Base-by-base conservation (phyloP, 164 flowering plant genomes). In the Stephania yunnanensis region DNA sequence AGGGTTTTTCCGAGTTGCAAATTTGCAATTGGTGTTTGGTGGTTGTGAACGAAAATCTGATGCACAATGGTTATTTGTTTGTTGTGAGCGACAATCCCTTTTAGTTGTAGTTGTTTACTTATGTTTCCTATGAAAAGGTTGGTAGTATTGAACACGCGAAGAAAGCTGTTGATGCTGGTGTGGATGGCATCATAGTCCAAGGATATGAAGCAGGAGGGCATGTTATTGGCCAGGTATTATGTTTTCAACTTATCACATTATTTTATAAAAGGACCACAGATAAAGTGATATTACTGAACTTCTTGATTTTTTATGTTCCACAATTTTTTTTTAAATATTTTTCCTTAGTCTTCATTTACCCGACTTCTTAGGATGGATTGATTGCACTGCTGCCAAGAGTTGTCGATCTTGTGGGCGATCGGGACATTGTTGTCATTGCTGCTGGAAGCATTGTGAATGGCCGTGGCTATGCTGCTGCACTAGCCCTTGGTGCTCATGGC, bases 141-240 rank as follows among this genome's bases (percentile, higher is more conserved):
- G 99, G 99, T 50, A 89, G 85, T 77, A 13, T 86, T 73, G 92
- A 88, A 72, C 93, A 84, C 46, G 97, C 92, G 1, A 80, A 78
- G 73, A 88, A 80, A 76, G 95, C 93, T 17, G 78, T 88, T 65
- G 72, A 82, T 77, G 89, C 81, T 9, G 93, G 97, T 64, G 97
- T 89, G n/a, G 98, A 93, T 85, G 97, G 92, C 55, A 85, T 95
- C 67, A 93, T 95, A 64, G 91, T 95, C 70, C 99, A 95, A 87
- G 99, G 97, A 66, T 83, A 74, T 42, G 97, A 92, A 87, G 99
- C 97, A 22, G 99, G 99, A 30, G 99, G 99, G 13, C 99, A 95
- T 86, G 91, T 93, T 46, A 82, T 95, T 73, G 95, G 97, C 9
- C 87, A 93, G 94, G 97, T 94, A 84, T 44, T 63, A 58, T 17